Conservation (phyloP, 1,139 yeast genomes). For the Candida sojae region DNA sequence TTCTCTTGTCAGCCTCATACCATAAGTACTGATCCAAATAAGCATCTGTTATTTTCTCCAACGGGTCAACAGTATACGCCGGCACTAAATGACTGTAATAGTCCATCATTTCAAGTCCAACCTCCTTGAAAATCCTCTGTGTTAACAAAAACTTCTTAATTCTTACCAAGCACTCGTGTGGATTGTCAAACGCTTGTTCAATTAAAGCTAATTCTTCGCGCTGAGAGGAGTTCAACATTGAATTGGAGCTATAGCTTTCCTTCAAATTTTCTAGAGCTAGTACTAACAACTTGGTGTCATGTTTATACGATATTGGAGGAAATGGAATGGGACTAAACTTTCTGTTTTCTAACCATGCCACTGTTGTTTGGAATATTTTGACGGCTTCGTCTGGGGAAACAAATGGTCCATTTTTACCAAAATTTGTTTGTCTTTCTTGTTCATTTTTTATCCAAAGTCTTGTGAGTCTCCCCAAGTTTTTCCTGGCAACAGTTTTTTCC, state of each 20-base stretch:
- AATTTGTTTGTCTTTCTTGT: constrained; percentile 81
- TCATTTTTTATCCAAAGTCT: constrained; percentile 91
- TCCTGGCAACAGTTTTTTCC: constrained; percentile 91
- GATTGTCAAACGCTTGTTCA: constrained; percentile 96
- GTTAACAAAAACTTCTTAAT: constrained; percentile 81
- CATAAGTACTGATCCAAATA: constrained; percentile 93
- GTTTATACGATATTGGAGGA: constrained; percentile 90
- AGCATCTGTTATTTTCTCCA: constrained; percentile 95
- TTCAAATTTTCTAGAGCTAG: constrained; percentile 88
- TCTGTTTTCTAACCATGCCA: constrained; percentile 88
- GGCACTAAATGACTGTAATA: constrained; percentile 84
- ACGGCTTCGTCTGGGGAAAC: constrained; percentile 89
- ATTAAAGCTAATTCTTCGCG: constrained; percentile 91
- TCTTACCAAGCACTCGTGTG: constrained; percentile 87
- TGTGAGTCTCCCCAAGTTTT: constrained; percentile 88
- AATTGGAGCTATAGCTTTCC: constrained; percentile 80
- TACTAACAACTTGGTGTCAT: constrained; percentile 86
- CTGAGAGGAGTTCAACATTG: constrained; percentile 81
- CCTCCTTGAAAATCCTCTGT: constrained; percentile 91
- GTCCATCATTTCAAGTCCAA: constrained; percentile 88
- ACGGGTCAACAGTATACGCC: constrained; percentile 83
- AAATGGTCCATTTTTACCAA: constrained; percentile 86
- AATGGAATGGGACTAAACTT: constrained; percentile 88
- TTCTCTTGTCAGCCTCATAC: constrained; percentile 91
- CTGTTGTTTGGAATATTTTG: constrained; percentile 81